phyloP scores from a whole-genome alignment of 1,139 yeast species.

The Ogataea hybrid region DNA sequence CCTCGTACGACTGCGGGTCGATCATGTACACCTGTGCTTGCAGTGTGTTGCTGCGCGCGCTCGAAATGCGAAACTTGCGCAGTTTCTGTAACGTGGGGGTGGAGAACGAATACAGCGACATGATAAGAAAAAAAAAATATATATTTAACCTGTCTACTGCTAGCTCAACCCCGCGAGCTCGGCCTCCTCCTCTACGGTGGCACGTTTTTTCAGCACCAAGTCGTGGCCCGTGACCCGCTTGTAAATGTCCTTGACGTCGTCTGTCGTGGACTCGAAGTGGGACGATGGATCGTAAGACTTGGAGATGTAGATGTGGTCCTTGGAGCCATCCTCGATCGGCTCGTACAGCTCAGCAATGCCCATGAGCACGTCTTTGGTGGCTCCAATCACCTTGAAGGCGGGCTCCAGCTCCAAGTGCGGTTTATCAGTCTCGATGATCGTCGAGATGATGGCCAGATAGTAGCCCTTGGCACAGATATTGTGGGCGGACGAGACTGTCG shows the following conservation, averaged over 20 bases:
- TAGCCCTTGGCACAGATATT: conserved; percentile 90
- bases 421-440: conserved; percentile 89
- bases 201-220: conserved; percentile 76
- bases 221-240: conserved; percentile 92
- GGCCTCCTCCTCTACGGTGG: conserved; percentile 61
- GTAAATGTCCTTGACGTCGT: conserved; percentile 92
- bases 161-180: conserved; percentile 33
- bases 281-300: conserved; percentile 91
- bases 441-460: conserved; percentile 89
- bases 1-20: conserved; percentile 55
- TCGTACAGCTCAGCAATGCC: conserved; percentile 92
- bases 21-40: conserved; percentile 65
- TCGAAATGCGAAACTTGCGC: conserved; percentile 43
- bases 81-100: conserved; percentile 59
- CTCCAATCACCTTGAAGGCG: conserved; percentile 88
- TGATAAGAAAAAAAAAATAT: conserved; percentile 7
- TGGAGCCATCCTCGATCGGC: conserved; percentile 79
- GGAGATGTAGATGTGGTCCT: conserved; percentile 77
- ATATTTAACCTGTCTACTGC: conserved; percentile 7
- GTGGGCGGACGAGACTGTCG: conserved; percentile 86
- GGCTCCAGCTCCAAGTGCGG: conserved; percentile 94
- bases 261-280: conserved; percentile 95
- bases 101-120: conserved; percentile 59
- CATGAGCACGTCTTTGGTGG: conserved; percentile 83
- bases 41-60: conserved; percentile 54